A percentile compares a stretch with the other conserved stretches of the same genome.
Evolutionary conservation across 2,329 filamentous ascomycete species (phyloP).

Genomic region (Trichoderma sp.): DNA sequence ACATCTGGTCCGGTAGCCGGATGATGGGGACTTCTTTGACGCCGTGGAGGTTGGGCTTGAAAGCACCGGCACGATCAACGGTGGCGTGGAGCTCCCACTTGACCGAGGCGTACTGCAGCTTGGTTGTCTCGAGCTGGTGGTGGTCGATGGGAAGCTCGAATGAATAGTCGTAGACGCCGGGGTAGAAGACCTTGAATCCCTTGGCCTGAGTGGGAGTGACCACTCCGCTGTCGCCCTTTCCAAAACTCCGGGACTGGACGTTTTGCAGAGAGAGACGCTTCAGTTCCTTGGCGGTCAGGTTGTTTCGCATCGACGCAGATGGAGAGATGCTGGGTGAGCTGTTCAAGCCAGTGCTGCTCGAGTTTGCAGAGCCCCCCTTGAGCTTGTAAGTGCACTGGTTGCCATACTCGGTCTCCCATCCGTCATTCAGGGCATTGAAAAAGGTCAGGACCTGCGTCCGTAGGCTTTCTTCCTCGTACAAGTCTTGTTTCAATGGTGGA

Average conservation of each 20-base stretch:
- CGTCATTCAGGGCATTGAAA: constrained; percentile 75
- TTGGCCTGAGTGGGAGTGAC: constrained; percentile 62
- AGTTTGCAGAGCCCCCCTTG: constrained; percentile 42
- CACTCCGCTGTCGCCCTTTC: constrained; percentile 71
- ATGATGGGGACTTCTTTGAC: constrained; percentile 81
- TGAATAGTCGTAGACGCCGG: constrained; percentile 66
- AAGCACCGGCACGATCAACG: constrained; percentile 83
- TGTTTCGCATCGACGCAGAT: constrained; percentile 32
- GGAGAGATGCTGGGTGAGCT: constrained; percentile 28
- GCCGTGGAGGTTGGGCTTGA: constrained; percentile 84
- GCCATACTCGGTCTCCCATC: constrained; percentile 63
- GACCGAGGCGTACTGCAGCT: constrained; percentile 81
- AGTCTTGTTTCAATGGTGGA: constrained; percentile 80
- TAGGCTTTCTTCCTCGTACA: constrained; percentile 80
- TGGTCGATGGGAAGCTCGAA: constrained; percentile 91
- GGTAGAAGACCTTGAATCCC: constrained; percentile 83
- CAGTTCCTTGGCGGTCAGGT: constrained; percentile 49
- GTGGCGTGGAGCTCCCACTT: constrained; percentile 85
- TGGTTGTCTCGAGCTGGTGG: constrained; percentile 84
- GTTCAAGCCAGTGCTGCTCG: constrained; percentile 39
- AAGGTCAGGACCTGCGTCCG: constrained; percentile 89
- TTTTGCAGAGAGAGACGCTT: constrained; percentile 76
- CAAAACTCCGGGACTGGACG: constrained; percentile 82
- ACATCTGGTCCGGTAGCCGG: constrained; percentile 82
- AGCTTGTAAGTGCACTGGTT: constrained; percentile 61